Evolutionary conservation across 495 filamentous ascomycete genomes (phyloP), one percentile per base, ranked within the genome.

Genomic region (Tetracladium marchalianum): DNA sequence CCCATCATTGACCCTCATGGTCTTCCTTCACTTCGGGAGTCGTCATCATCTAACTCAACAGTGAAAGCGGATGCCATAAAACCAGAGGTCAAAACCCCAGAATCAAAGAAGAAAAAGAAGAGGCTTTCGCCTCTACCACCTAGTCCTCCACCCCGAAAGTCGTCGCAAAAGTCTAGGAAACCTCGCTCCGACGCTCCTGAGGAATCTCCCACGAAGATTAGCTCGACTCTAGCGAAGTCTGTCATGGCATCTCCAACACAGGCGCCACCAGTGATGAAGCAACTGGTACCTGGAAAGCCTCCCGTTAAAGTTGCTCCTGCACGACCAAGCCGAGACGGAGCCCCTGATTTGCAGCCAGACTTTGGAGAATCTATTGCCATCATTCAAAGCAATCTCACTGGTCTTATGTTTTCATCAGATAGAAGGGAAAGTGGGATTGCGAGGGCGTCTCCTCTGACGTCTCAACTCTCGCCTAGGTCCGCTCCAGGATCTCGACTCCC

Each of bases 311-410:
- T 52, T 38, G 56, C 56, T 27, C 67, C 72, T 37, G 81, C 82
- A 12, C 66, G 89, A 46, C 89, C 89, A 5, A 96, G 86, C 58
- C 72, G 90, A 71, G 81, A 92, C 51, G 86, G 86, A 9, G 85
- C 83, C 1, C 73, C 81, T 38, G 77, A 79, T 43, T 69, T 94
- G 37, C 52, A 42, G 31, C 65, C 76, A 24, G 70, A 75, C 35
- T 61, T 72, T 15, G 63, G 76, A 34, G 73, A 76, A 8, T 69
- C 78, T 5, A 77, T 81, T 10, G 80, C 84, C 12, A 65, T 93
- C 19, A 79, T 94, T 18, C 84, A 84, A 40, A 90, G 85, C 63
- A 90, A 90, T 57, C 64, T 94, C 13, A 61, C 73, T n/a, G 49
- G 45, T 11, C 8, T 60, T 10, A 53, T 35, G 22, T 58, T 69